Conservation (phyloP, 345 rosid genomes). For the Populus deltoides region DNA sequence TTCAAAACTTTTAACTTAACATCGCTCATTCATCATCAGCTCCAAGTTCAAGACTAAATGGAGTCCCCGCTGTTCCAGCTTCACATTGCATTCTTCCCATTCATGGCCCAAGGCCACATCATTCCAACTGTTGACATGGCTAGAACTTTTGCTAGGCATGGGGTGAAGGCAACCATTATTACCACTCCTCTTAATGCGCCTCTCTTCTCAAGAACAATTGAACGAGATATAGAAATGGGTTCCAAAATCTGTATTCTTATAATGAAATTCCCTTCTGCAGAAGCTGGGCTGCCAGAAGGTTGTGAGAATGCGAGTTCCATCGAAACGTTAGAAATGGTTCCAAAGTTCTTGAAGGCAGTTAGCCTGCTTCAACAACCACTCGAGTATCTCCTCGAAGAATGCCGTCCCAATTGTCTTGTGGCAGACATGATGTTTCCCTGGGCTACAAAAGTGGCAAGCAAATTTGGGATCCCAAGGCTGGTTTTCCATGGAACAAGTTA, state of each 20-base stretch:
- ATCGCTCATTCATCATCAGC: neutral
- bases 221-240: slow-evolving; percentile 3
- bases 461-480: slow-evolving; percentile 49
- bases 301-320: slow-evolving; percentile 13
- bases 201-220: slow-evolving; percentile 1
- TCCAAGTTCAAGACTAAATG: neutral
- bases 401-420: slow-evolving; percentile 47
- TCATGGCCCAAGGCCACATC: slow-evolving; percentile 7
- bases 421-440: slow-evolving; percentile 62
- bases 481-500: slow-evolving; percentile 49
- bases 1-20: neutral
- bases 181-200: neutral
- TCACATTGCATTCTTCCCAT: slow-evolving; percentile 1
- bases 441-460: slow-evolving; percentile 48
- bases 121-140: slow-evolving; percentile 9
- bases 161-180: slow-evolving; percentile 1
- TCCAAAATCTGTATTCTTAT: slow-evolving; percentile 1
- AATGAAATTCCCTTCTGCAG: slow-evolving; percentile 14
- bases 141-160: slow-evolving; percentile 3
- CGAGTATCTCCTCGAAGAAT: slow-evolving; percentile 36
- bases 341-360: slow-evolving; percentile 31
- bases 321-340: slow-evolving; percentile 3
- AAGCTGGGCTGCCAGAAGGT: slow-evolving; percentile 23
- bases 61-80: neutral
- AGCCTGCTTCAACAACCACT: slow-evolving; percentile 40